Percentiles rank a stretch among this genome's conserved stretches.
phyloP scores from a whole-genome alignment of 1,284 basidiomycete genomes.

The Boletus subluridellus region DNA sequence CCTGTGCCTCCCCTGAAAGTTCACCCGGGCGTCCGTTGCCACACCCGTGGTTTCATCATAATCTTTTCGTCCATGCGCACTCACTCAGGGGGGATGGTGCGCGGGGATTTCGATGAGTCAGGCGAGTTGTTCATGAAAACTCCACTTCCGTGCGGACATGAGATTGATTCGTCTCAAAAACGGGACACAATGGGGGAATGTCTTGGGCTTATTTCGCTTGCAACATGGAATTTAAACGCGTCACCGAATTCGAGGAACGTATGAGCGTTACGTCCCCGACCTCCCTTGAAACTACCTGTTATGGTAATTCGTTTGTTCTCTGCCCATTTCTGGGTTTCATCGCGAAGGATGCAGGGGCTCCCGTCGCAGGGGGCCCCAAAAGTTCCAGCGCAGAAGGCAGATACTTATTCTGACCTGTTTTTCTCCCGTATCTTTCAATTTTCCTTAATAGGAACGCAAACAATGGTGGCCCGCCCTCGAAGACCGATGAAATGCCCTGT shows the following conservation, averaged over 20 bases:
- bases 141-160: constrained; percentile 20
- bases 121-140: constrained; percentile 13
- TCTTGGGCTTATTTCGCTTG: constrained; percentile 31
- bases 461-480: constrained; percentile 30
- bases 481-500: constrained; percentile 14
- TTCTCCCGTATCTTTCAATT: constrained; percentile 30
- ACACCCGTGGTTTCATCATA: constrained; percentile 21
- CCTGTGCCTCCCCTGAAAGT: constrained; percentile 12
- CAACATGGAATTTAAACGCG: constrained; percentile 29
- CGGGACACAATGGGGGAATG: constrained; percentile 17
- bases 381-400: constrained; percentile 35
- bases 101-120: constrained; percentile 19
- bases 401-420: constrained; percentile 30
- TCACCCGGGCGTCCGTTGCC: constrained; percentile 21
- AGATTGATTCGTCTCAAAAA: constrained; percentile 20
- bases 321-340: constrained; percentile 32
- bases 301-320: constrained; percentile 52
- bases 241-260: constrained; percentile 25
- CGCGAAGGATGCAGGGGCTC: constrained; percentile 27
- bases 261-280: constrained; percentile 38
- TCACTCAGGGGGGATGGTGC: constrained; percentile 11
- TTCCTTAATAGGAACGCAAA: constrained; percentile 32
- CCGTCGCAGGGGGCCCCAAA: constrained; percentile 27
- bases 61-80: constrained; percentile 7
- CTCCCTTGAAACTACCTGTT: constrained; percentile 55